These are phyloP conservation scores for Chaetoceros muelleri DNA, from an alignment of 108 stramenopile species.

Conservation along the genomic window DNA sequence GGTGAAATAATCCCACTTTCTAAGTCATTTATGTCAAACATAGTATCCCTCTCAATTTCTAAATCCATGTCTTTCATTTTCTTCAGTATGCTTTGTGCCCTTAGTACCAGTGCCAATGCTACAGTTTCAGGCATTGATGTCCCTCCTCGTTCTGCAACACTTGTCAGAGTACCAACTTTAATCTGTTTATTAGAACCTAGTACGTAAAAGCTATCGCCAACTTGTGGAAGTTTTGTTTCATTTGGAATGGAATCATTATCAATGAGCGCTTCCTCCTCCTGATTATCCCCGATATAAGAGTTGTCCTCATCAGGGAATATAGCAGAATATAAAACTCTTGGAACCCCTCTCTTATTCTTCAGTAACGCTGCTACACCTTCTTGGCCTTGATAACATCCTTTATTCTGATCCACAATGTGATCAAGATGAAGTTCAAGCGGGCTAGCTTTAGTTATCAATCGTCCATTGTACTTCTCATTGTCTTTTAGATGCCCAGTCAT, in stretches of 20 bases:
- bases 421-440: constrained; percentile 63
- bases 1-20: constrained; percentile 45
- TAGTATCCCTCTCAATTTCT: constrained; percentile 23
- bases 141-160: constrained; percentile 61
- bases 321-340: constrained; percentile 53
- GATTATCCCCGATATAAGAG: constrained; percentile 26
- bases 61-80: constrained; percentile 48
- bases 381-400: constrained; percentile 84
- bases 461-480: constrained; percentile 4
- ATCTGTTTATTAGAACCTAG: constrained; percentile 69
- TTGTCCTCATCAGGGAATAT: constrained; percentile 67
- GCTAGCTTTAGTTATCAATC: constrained; percentile 29
- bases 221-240: constrained; percentile 37
- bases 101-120: constrained; percentile 47
- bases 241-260: constrained; percentile 34
- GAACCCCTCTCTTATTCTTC: constrained; percentile 69
- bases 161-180: constrained; percentile 53
- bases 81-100: constrained; percentile 50
- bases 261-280: constrained; percentile 19
- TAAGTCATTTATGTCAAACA: constrained; percentile 7
- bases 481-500: constrained; percentile 4
- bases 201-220: constrained; percentile 46
- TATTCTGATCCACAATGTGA: constrained; percentile 42
- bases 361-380: constrained; percentile 71
- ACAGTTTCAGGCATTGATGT: constrained; percentile 42